phyloP scores from a whole-genome alignment of 1,139 yeast genomes.

The Debaryomyces robertsiae region DNA sequence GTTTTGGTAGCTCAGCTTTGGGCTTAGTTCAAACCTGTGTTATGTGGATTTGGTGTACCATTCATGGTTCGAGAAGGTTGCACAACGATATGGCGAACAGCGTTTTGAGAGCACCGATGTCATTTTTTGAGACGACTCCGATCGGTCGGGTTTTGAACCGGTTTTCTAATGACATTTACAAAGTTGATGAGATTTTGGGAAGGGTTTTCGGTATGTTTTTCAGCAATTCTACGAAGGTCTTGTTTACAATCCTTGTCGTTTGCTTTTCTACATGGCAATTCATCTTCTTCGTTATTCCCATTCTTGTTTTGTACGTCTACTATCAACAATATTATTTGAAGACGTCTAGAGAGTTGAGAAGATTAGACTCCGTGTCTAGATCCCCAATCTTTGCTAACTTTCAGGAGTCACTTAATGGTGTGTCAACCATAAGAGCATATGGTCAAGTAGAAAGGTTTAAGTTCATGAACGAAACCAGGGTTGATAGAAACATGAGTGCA shows the following conservation, averaged over 20 bases:
- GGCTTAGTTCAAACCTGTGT: slow-evolving; percentile 67
- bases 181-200: slow-evolving; percentile 85
- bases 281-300: slow-evolving; percentile 67
- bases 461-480: slow-evolving; percentile 70
- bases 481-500: slow-evolving; percentile 87
- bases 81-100: slow-evolving; percentile 79
- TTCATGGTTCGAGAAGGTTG: slow-evolving; percentile 75
- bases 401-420: slow-evolving; percentile 92
- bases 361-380: slow-evolving; percentile 89
- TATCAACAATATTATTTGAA: slow-evolving; percentile 88
- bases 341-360: slow-evolving; percentile 91
- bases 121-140: slow-evolving; percentile 96
- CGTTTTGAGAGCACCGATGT: slow-evolving; percentile 93
- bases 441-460: slow-evolving; percentile 73
- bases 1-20: slow-evolving; percentile 61
- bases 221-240: slow-evolving; percentile 68
- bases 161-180: slow-evolving; percentile 90
- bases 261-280: slow-evolving; percentile 89
- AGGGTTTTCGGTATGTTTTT: slow-evolving; percentile 86
- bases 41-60: slow-evolving; percentile 83
- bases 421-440: slow-evolving; percentile 87
- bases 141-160: slow-evolving; percentile 92
- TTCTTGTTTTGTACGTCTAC: slow-evolving; percentile 70
- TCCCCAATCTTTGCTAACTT: slow-evolving; percentile 96
- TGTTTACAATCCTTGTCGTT: slow-evolving; percentile 80